Base-by-base conservation (phyloP, 2,329 filamentous ascomycete genomes). In the Phaeophleospora eucalypticola region DNA sequence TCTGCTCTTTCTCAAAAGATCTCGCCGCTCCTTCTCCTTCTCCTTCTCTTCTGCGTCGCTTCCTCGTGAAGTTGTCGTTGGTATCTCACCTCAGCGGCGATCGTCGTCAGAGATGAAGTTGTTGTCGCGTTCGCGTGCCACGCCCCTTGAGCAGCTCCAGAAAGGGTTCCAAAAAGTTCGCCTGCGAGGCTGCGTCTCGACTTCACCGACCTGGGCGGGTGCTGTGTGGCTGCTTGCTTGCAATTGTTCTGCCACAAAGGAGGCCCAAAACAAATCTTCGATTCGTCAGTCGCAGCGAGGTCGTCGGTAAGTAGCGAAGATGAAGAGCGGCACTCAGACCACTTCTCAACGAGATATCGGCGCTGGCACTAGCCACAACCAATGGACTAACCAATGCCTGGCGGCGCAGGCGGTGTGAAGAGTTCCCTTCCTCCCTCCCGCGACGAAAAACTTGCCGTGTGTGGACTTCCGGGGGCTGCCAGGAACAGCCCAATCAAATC, bases 401-500 rank as follows among this genome's bases (percentile, higher is more conserved):
- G n/a, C n/a, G n/a, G n/a, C n/a, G n/a, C n/a, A n/a, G n/a, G n/a
- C n/a, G n/a, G n/a, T n/a, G n/a, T n/a, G n/a, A n/a, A n/a, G n/a
- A n/a, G n/a, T n/a, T n/a, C n/a, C n/a, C n/a, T n/a, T n/a, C n/a
- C n/a, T n/a, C n/a, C n/a, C n/a, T n/a, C n/a, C n/a, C n/a, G n/a
- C n/a, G n/a, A n/a, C n/a, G n/a, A n/a, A n/a, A n/a, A n/a, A n/a
- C n/a, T n/a, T n/a, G n/a, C n/a, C n/a, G n/a, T n/a, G n/a, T n/a
- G n/a, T n/a, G n/a, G n/a, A n/a, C n/a, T n/a, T n/a, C n/a, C n/a
- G n/a, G n/a, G n/a, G n/a, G n/a, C n/a, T n/a, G 44, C 44, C 18
- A 41, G 44, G 44, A 18, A 46, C 37, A 12, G 14, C 4, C 44
- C 44, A 46, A 46, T 41, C n/a, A n/a, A n/a, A n/a, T n/a, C n/a